phyloP scores from a whole-genome alignment of 495 filamentous ascomycete species.

The Bathelium albidoporum region DNA sequence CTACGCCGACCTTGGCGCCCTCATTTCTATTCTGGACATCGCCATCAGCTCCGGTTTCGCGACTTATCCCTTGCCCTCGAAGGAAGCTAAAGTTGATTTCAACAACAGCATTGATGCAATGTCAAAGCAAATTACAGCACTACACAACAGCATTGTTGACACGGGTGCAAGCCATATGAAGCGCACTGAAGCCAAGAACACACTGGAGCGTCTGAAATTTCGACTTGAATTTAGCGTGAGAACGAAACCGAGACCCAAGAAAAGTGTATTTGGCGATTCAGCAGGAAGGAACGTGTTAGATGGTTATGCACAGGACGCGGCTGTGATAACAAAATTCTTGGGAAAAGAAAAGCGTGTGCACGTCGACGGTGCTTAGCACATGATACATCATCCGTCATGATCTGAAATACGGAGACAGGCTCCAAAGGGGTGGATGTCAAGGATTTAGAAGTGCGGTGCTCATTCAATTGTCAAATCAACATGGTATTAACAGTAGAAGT shows the following conservation, averaged over 20 bases:
- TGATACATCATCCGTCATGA: not conserved
- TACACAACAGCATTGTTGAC: conserved; percentile 64
- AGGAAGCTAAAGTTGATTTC: conserved; percentile 43
- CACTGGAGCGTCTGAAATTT: conserved; percentile 59
- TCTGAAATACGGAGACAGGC: not conserved
- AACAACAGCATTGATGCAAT: conserved; percentile 61
- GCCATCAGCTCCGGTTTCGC: conserved; percentile 55
- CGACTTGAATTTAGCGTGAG: conserved; percentile 61
- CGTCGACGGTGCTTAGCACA: not conserved
- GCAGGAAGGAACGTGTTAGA: conserved; percentile 2
- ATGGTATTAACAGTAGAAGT: not conserved
- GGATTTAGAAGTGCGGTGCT: not conserved
- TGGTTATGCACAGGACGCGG: not conserved
- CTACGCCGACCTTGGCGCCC: conserved; percentile 54
- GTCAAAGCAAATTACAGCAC: conserved; percentile 47
- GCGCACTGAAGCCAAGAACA: conserved; percentile 61
- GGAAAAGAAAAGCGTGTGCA: not conserved
- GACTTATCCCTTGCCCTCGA: conserved; percentile 25
- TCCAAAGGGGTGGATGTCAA: not conserved
- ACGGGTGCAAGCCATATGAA: conserved; percentile 60
- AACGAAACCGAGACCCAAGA: conserved; percentile 51
- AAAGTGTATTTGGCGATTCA: conserved; percentile 40
- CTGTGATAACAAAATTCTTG: not conserved
- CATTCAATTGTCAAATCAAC: not conserved
- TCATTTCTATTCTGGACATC: conserved; percentile 58